These are phyloP conservation scores for Cladobotryum mycophilum DNA, from an alignment of 2,329 filamentous ascomycete species.

Conservation along the genomic window DNA sequence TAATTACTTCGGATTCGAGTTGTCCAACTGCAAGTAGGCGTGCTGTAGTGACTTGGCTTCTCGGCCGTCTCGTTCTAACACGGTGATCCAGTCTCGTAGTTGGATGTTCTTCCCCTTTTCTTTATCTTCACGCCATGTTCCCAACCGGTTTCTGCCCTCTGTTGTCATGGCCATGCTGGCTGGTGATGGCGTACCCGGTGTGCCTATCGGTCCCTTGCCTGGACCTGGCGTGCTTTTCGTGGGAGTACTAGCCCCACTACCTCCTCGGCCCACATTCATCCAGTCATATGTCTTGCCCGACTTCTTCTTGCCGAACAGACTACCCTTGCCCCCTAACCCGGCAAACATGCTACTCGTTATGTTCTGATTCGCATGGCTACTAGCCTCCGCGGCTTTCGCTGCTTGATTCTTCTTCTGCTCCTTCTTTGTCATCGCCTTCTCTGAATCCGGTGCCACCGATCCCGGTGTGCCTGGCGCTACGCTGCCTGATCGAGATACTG, in stretches of 20 bases:
- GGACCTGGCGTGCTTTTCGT: conserved; percentile 29
- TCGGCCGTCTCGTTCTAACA: conserved; percentile 71
- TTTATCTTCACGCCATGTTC: conserved; percentile 72
- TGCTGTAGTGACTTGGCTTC: conserved; percentile 57
- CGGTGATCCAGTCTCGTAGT: conserved; percentile 72
- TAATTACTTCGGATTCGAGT: conserved; percentile 37
- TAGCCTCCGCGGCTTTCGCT: conserved; percentile 72
- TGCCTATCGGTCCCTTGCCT: conserved; percentile 28
- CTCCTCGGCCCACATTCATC: conserved; percentile 54
- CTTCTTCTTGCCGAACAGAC: conserved; percentile 53
- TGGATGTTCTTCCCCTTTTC: conserved; percentile 75
- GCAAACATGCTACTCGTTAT: conserved; percentile 70
- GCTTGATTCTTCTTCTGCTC: conserved; percentile 69
- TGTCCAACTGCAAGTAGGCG: conserved; percentile 49
- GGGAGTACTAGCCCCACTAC: conserved; percentile 50
- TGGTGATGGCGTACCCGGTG: conserved; percentile 24
- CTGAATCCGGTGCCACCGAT: conserved; percentile 54
- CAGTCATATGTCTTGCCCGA: conserved; percentile 65
- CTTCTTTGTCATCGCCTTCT: conserved; percentile 78
- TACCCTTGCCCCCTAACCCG: conserved; percentile 56
- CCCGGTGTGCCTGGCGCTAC: conserved; percentile 56
- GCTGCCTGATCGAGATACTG: conserved; percentile 48
- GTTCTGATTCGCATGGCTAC: conserved; percentile 76
- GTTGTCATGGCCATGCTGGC: conserved; percentile 42
- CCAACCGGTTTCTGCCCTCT: conserved; percentile 57